A percentile compares a stretch with the other conserved stretches of the same genome.
phyloP scores from a whole-genome alignment of 2,329 filamentous ascomycete species.

The Claviceps digitariae region DNA sequence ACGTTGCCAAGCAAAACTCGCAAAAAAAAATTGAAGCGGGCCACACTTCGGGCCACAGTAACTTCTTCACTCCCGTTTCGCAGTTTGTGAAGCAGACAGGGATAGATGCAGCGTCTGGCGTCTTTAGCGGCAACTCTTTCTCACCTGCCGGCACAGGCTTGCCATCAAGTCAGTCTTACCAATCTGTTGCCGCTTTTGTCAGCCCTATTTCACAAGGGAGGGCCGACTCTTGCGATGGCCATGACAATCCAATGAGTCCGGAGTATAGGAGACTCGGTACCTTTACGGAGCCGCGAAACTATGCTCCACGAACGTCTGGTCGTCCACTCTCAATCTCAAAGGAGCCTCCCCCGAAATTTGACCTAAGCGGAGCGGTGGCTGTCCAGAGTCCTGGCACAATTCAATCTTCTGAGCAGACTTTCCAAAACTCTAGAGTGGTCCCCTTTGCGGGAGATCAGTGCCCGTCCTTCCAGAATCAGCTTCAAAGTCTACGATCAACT shows the following conservation, averaged over 20 bases:
- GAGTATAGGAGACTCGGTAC: slow-evolving; percentile 6
- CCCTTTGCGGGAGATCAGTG: neutral
- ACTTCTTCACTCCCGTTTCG: neutral
- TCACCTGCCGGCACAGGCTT: slow-evolving; percentile 1
- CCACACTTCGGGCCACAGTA: neutral
- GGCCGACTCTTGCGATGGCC: neutral
- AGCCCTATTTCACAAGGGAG: neutral
- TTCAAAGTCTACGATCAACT: slow-evolving; percentile 15
- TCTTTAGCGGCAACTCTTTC: neutral
- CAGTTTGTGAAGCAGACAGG: neutral
- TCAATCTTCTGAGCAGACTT: neutral
- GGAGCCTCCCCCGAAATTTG: slow-evolving; percentile 26
- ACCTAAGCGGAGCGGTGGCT: slow-evolving; percentile 8
- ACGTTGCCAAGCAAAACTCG: neutral
- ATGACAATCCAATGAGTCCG: slow-evolving; percentile 6
- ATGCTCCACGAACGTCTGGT: slow-evolving; percentile 22
- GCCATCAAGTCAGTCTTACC: slow-evolving; percentile 4
- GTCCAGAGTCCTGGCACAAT: neutral
- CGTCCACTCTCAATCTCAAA: slow-evolving; percentile 9
- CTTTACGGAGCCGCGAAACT: slow-evolving; percentile 28
- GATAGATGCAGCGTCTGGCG: neutral
- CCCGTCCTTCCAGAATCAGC: neutral
- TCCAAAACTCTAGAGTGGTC: neutral
- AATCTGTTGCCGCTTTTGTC: slow-evolving; percentile 1
- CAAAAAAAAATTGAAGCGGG: neutral